A percentile compares a stretch with the other conserved stretches of the same genome.
phyloP scores from a whole-genome alignment of 2,329 filamentous ascomycete species.

The Canariomyces notabilis region DNA sequence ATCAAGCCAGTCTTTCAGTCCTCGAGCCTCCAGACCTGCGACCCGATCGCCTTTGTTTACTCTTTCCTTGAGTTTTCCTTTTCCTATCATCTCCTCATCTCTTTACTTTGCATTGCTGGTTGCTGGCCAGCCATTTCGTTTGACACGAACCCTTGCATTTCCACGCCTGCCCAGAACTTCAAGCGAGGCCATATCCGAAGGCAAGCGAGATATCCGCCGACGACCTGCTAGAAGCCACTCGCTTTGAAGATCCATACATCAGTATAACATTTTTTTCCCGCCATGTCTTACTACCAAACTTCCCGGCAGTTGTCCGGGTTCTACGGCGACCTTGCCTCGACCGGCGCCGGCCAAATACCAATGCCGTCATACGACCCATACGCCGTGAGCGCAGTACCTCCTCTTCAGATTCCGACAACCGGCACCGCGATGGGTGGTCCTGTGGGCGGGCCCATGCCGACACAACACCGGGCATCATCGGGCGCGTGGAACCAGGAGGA shows the following conservation, averaged over 20 bases:
- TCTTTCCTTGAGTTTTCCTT: slow-evolving; percentile 33
- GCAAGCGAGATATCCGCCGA: slow-evolving; percentile 12
- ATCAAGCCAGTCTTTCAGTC: slow-evolving; percentile 33
- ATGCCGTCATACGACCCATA: slow-evolving; percentile 31
- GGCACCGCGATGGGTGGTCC: slow-evolving; percentile 24
- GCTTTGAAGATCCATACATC: slow-evolving; percentile 17
- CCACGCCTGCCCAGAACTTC: slow-evolving; percentile 25
- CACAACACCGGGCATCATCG: slow-evolving; percentile 51
- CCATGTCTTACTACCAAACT: slow-evolving; percentile 33
- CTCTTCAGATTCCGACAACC: slow-evolving; percentile 27
- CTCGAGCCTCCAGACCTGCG: slow-evolving; percentile 21
- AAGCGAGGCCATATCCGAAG: slow-evolving; percentile 15
- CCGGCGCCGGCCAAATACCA: slow-evolving; percentile 25
- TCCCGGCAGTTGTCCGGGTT: slow-evolving; percentile 26
- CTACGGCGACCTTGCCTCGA: slow-evolving; percentile 29
- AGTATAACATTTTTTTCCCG: slow-evolving; percentile 12
- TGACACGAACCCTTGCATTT: slow-evolving; percentile 35
- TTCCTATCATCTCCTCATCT: slow-evolving; percentile 17
- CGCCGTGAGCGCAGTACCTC: slow-evolving; percentile 32
- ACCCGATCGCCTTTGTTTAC: slow-evolving; percentile 32
- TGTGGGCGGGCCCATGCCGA: slow-evolving; percentile 27
- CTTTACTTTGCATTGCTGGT: slow-evolving; percentile 12
- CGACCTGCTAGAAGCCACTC: neutral
- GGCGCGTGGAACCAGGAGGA: slow-evolving; percentile 70
- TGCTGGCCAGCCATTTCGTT: slow-evolving; percentile 34